These are phyloP conservation scores for Talaromyces islandicus DNA, from an alignment of 2,329 filamentous ascomycete genomes.

Conservation along the genomic window DNA sequence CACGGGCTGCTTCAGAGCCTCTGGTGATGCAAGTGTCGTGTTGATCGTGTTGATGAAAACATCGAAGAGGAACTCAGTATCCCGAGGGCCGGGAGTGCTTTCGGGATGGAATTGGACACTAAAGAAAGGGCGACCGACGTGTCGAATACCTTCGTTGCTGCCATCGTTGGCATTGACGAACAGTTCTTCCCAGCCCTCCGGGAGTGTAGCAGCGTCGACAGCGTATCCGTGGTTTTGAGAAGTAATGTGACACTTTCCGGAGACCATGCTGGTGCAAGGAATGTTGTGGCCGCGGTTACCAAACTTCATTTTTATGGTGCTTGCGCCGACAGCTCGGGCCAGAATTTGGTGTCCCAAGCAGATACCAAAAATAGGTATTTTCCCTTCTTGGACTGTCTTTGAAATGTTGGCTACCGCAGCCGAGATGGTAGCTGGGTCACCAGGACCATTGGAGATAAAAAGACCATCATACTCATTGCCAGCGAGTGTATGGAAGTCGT, in stretches of 20 bases:
- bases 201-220: slow-evolving; percentile 72
- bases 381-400: slow-evolving; percentile 68
- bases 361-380: slow-evolving; percentile 89
- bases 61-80: slow-evolving; percentile 95
- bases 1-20: slow-evolving; percentile 66
- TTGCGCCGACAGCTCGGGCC: slow-evolving; percentile 77
- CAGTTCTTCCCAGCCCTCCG: slow-evolving; percentile 79
- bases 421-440: slow-evolving; percentile 82
- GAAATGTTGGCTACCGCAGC: slow-evolving; percentile 72
- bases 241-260: slow-evolving; percentile 96
- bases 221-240: slow-evolving; percentile 98
- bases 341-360: slow-evolving; percentile 93
- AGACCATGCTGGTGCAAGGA: slow-evolving; percentile 91
- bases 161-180: slow-evolving; percentile 98
- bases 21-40: slow-evolving; percentile 61
- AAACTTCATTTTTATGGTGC: slow-evolving; percentile 95
- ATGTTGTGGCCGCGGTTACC: slow-evolving; percentile 99
- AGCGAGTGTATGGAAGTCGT: slow-evolving; percentile 73
- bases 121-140: slow-evolving; percentile 81
- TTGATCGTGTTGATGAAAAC: slow-evolving; percentile 86
- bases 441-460: slow-evolving; percentile 96
- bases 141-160: slow-evolving; percentile 96
- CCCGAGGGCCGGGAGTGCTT: slow-evolving; percentile 87
- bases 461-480: slow-evolving; percentile 88
- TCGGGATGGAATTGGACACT: slow-evolving; percentile 99